Evolutionary conservation across 139 green algal species (phyloP).

Genomic region (Edaphochlamys debaryana): DNA sequence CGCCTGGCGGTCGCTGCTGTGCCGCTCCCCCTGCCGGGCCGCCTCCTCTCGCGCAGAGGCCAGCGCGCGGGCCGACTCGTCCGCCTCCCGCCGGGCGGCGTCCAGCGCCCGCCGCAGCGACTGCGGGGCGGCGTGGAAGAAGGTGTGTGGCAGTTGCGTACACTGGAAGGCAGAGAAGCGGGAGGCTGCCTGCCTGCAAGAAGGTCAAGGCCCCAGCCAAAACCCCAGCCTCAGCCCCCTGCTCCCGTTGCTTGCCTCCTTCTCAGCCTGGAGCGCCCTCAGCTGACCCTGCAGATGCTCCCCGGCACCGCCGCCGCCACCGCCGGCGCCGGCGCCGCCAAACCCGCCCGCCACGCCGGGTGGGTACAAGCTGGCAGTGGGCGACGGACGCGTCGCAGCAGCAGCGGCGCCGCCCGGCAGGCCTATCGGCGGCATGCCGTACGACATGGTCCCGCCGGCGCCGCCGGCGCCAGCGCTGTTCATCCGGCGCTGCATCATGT

Average conservation of each 20-base stretch:
- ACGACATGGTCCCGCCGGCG: background rate
- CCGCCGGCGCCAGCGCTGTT: background rate
- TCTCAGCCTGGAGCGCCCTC: slow-evolving; percentile 12
- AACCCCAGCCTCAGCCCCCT: too few species aligned
- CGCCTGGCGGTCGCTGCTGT: background rate
- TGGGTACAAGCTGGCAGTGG: slow-evolving; percentile 6
- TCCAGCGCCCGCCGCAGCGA: slow-evolving; percentile 4
- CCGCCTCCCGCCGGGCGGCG: slow-evolving; percentile 9
- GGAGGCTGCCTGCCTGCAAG: too few species aligned
- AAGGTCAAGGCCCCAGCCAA: too few species aligned
- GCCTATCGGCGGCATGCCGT: slow-evolving; percentile 21
- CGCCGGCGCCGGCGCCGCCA: background rate
- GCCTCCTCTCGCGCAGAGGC: slow-evolving; percentile 20
- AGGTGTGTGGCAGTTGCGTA: too few species aligned
- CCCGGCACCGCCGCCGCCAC: background rate
- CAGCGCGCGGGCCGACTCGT: slow-evolving; percentile 12
- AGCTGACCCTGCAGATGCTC: slow-evolving; percentile 30
- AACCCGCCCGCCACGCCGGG: background rate
- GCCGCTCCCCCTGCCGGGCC: background rate
- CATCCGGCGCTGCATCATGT: slow-evolving; percentile 16
- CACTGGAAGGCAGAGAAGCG: too few species aligned
- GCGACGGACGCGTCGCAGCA: background rate
- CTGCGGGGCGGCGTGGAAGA: background rate
- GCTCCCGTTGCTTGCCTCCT: slow-evolving; percentile 21
- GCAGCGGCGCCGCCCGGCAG: background rate